Evolutionary conservation across 176 grass and related monocot species (phyloP), one percentile per base, ranked within the genome.

Genomic region (Oryza coarctata): DNA sequence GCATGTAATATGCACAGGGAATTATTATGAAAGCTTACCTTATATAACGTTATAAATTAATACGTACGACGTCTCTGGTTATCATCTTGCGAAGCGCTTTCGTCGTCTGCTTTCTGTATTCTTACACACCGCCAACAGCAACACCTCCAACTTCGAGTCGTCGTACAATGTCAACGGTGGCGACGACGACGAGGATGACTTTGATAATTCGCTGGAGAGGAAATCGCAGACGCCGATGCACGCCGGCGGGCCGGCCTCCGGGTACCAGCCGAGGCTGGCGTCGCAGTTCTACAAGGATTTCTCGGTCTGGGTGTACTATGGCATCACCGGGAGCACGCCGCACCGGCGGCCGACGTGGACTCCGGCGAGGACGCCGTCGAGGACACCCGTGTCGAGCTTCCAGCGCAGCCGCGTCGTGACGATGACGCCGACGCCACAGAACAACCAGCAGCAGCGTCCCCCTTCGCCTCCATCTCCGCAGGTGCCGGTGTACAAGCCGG

Each of bases 241-340:
- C 13, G 66, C 33, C 8, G 71, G 62, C 7, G 50, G 50, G 20
- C 17, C 18, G 40, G 50, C 50, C 31, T 88, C 80, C 11, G 73
- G 71, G 4, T 84, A 86, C 49, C 77, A 94, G 45, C 92, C 86
- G 50, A 86, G 92, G 33, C 73, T 94, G 14, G 92, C 92, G 14
- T 94, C 92, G 12, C 83, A 94, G 1, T 94, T 94, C 76, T 94
- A 94, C 76, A 94, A 91, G 63, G 92, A 94, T 70, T 94, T 94
- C 66, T 94, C 86, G 0, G 88, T 88, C 22, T 94, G 92, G 92
- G 31, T 94, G n/a, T 91, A 91, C 71, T 67, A 91, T 31, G 88
- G 92, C 10, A 86, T 94, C 38, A 86, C 86, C 47, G 75, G 83
- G 32, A n/a, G 50, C 50, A 91, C 92, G 1, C 92, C 92, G 12